phyloP scores from a whole-genome alignment of 129 eudicot species.

The Saussurea involucrata region DNA sequence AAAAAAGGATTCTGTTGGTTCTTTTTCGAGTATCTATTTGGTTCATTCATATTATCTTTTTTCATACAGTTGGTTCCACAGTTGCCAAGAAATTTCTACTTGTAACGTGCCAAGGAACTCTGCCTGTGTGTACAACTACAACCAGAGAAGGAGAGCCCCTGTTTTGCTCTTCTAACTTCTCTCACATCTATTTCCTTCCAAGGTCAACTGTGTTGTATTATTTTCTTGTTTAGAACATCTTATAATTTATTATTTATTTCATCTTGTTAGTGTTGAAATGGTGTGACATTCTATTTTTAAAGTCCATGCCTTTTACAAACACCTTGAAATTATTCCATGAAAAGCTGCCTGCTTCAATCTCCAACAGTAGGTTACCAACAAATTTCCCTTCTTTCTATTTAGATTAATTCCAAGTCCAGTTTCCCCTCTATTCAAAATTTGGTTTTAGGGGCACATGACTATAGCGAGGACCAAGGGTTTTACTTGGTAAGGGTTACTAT shows the following conservation, averaged over 20 bases:
- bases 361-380: background rate
- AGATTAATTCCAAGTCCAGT: background rate
- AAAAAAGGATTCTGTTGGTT: slow-evolving; percentile 17
- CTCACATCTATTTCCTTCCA: background rate
- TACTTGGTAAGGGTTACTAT: too few species aligned
- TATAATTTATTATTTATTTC: background rate
- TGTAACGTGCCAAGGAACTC: background rate
- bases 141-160: background rate
- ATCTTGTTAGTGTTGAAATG: too few species aligned
- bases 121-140: background rate
- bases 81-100: slow-evolving; percentile 5
- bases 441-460: too few species aligned
- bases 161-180: background rate
- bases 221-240: background rate
- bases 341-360: background rate
- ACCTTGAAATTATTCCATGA: too few species aligned
- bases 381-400: too few species aligned
- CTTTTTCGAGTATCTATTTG: slow-evolving; percentile 20
- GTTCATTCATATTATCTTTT: background rate
- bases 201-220: background rate
- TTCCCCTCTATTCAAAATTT: too few species aligned
- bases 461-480: too few species aligned
- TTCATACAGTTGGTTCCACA: background rate
- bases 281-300: background rate
- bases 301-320: background rate